phyloP scores from a whole-genome alignment of 495 filamentous ascomycete species.

The Chaetomium cochliodes region DNA sequence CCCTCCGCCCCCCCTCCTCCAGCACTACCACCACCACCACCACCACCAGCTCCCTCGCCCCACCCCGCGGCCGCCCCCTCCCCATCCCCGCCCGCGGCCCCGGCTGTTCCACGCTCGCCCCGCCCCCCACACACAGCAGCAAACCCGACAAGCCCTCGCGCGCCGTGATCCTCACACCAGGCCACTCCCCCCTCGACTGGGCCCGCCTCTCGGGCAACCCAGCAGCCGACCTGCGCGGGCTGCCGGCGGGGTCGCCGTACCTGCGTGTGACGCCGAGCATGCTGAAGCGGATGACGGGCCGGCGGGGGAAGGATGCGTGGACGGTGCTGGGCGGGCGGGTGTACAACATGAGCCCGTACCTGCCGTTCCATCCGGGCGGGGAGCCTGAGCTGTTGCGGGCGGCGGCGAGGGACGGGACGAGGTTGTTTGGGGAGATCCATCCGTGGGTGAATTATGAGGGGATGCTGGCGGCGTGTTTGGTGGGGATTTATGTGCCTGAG shows the following conservation, averaged over 20 bases:
- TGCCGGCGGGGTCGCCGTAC: slow-evolving; percentile 45
- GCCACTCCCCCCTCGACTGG: slow-evolving; percentile 95
- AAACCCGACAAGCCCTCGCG: slow-evolving; percentile 50
- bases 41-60: slow-evolving; percentile 33
- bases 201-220: slow-evolving; percentile 70
- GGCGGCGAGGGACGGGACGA: slow-evolving; percentile 73
- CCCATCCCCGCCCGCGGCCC: slow-evolving; percentile 37
- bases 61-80: slow-evolving; percentile 38
- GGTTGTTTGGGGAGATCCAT: slow-evolving; percentile 87
- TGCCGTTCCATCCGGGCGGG: slow-evolving; percentile 89
- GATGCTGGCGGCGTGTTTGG: slow-evolving; percentile 80
- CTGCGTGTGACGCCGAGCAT: slow-evolving; percentile 72
- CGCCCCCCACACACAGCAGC: slow-evolving; percentile 46
- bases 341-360: slow-evolving; percentile 89
- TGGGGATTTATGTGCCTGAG: slow-evolving; percentile 84
- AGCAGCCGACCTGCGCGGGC: slow-evolving; percentile 63
- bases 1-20: slow-evolving; percentile 28
- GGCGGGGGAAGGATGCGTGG: slow-evolving; percentile 84
- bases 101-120: slow-evolving; percentile 43
- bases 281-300: slow-evolving; percentile 70
- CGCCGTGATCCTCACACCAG: slow-evolving; percentile 74
- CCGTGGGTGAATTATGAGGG: slow-evolving; percentile 98
- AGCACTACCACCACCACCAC: slow-evolving; percentile 18
- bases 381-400: slow-evolving; percentile 78
- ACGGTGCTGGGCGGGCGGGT: slow-evolving; percentile 80